These are phyloP conservation scores for Pleurozium schreberi DNA, from an alignment of 225 moss, liverwort and hornwort genomes.

Conservation along the genomic window DNA sequence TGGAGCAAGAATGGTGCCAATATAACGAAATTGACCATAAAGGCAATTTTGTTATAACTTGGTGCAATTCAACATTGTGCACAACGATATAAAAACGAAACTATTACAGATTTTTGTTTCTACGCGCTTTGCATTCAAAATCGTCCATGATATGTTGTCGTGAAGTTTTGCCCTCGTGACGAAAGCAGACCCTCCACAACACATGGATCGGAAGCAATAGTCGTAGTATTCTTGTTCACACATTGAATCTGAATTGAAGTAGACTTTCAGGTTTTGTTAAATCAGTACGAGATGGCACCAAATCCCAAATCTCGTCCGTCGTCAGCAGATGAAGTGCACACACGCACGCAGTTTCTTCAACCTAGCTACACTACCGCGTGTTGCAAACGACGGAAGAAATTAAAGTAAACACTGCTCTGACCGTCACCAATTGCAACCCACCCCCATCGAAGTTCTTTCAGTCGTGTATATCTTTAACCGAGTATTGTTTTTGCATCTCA, in stretches of 20 bases:
- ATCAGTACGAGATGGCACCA: neutral
- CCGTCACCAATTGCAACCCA: neutral
- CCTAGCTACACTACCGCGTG: neutral
- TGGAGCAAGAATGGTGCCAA: no score
- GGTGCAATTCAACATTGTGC: neutral
- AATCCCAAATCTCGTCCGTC: neutral
- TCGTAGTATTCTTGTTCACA: neutral
- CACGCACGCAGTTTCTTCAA: neutral
- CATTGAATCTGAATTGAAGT: neutral
- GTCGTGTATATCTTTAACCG: neutral
- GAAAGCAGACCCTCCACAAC: neutral
- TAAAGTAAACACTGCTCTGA: neutral
- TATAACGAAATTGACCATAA: no score
- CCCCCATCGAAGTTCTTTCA: neutral
- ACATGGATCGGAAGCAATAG: neutral
- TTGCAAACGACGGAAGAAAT: neutral
- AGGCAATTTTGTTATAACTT: neutral
- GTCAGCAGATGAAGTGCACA: neutral
- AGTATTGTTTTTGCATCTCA: neutral
- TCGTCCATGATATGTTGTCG: neutral
- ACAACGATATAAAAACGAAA: neutral
- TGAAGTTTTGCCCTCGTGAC: neutral
- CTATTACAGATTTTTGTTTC: neutral
- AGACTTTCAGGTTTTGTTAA: neutral
- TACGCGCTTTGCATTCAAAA: neutral